These are phyloP conservation scores for Xylaria cubensis DNA, from an alignment of 495 filamentous ascomycete genomes.

Conservation along the genomic window DNA sequence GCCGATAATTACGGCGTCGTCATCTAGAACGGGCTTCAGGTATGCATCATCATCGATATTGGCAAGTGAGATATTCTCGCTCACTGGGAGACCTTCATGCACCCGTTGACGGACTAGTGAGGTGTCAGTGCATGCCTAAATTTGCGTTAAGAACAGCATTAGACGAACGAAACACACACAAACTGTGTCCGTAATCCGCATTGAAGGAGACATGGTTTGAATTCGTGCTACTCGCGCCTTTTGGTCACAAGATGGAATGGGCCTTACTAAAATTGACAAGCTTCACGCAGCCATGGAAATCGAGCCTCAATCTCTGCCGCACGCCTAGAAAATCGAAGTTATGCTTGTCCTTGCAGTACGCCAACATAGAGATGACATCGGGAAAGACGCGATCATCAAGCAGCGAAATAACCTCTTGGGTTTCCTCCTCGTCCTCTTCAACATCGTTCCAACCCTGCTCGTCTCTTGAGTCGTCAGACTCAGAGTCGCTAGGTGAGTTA, in stretches of 20 bases:
- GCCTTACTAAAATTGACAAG: slow-evolving; percentile 77
- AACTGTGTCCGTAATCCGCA: background rate
- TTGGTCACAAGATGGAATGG: background rate
- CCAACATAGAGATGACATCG: slow-evolving; percentile 69
- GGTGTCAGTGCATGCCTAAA: slow-evolving; percentile 22
- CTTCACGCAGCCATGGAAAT: slow-evolving; percentile 84
- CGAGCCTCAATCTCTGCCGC: slow-evolving; percentile 69
- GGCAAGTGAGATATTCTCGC: slow-evolving; percentile 61
- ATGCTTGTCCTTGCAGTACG: slow-evolving; percentile 73
- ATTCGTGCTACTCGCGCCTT: no score
- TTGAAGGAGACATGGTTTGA: background rate
- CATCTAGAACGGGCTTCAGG: slow-evolving; percentile 84
- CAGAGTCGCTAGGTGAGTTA: slow-evolving; percentile 33
- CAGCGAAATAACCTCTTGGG: slow-evolving; percentile 68
- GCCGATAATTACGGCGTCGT: slow-evolving; percentile 84
- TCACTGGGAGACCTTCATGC: slow-evolving; percentile 54
- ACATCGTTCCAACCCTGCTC: slow-evolving; percentile 85
- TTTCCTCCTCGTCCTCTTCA: slow-evolving; percentile 67
- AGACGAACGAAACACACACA: background rate
- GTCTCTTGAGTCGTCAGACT: slow-evolving; percentile 42
- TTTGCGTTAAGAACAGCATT: background rate
- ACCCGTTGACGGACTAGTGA: slow-evolving; percentile 48
- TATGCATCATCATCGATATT: slow-evolving; percentile 76
- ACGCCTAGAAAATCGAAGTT: slow-evolving; percentile 75
- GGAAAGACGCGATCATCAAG: slow-evolving; percentile 72